Evolutionary conservation across 805 yeast species (phyloP).

Genomic region (Wickerhamomyces mucosus): DNA sequence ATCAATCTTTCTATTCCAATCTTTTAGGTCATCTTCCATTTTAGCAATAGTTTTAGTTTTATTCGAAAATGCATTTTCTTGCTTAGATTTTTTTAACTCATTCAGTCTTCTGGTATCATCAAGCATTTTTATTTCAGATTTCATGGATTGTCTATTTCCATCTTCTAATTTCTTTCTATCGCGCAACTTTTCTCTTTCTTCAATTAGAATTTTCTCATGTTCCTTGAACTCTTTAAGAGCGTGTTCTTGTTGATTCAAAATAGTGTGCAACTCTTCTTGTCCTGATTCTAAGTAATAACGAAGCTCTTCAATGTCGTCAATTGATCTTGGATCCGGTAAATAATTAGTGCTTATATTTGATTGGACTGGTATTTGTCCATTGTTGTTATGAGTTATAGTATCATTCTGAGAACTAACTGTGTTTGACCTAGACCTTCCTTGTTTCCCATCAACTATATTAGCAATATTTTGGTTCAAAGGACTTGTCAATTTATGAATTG

Average conservation of each 20-base stretch:
- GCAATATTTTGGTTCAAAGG: slow-evolving; percentile 4
- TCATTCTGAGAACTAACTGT: slow-evolving; percentile 19
- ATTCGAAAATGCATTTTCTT: slow-evolving; percentile 20
- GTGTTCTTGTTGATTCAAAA: slow-evolving; percentile 25
- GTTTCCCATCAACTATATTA: not conserved
- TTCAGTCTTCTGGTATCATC: slow-evolving; percentile 32
- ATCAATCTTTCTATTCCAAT: slow-evolving; percentile 24
- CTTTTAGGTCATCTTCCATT: slow-evolving; percentile 24
- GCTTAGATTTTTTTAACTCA: slow-evolving; percentile 26
- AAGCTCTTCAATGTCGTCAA: slow-evolving; percentile 33
- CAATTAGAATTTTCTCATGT: slow-evolving; percentile 24
- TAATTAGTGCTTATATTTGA: slow-evolving; percentile 9
- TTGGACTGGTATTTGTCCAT: too few relatives aligned
- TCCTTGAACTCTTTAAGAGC: slow-evolving; percentile 28
- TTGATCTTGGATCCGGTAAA: slow-evolving; percentile 13
- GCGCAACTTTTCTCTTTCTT: slow-evolving; percentile 27
- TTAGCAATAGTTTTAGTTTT: slow-evolving; percentile 23
- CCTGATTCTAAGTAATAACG: slow-evolving; percentile 32
- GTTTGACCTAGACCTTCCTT: slow-evolving; percentile 25
- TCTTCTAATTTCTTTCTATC: slow-evolving; percentile 33
- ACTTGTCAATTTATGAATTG: slow-evolving; percentile 14
- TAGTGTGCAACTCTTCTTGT: slow-evolving; percentile 29
- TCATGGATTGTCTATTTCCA: slow-evolving; percentile 21
- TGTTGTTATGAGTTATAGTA: too few relatives aligned
- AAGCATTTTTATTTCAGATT: slow-evolving; percentile 10